A percentile compares a stretch with the other conserved stretches of the same genome.
These are phyloP conservation scores for Porodaedalea pini DNA, from an alignment of 1,284 basidiomycete species.

Conservation along the genomic window DNA sequence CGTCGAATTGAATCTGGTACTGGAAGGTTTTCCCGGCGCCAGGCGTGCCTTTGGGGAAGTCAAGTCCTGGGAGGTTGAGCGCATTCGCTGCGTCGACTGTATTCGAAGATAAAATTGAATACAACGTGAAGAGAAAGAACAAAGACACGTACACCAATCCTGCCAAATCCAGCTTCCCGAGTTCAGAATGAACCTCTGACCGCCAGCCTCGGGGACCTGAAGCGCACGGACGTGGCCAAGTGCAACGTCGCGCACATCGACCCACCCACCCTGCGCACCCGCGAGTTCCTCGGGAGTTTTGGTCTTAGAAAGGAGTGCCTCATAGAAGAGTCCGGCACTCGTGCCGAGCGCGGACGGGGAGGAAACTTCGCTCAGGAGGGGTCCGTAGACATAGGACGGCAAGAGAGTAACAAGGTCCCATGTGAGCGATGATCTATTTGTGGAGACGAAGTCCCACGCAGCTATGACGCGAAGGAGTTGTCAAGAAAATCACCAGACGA, in stretches of 20 bases:
- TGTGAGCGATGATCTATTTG: constrained; percentile 18
- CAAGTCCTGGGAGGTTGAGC: constrained; percentile 8
- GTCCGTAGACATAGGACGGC: constrained; percentile 14
- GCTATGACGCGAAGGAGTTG: constrained; percentile 18
- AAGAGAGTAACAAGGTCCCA: constrained; percentile 20
- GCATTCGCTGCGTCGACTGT: constrained; percentile 14
- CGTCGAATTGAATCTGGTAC: constrained; percentile 1
- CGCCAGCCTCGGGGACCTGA: constrained; percentile 36
- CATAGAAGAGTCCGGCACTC: constrained; percentile 1
- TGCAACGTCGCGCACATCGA: constrained; percentile 45
- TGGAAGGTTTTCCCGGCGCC: background rate
- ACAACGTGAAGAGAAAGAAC: background rate
- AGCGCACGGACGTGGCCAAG: constrained; percentile 43
- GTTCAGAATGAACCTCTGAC: constrained; percentile 40
- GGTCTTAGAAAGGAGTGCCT: constrained; percentile 5
- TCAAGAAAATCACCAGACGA: background rate
- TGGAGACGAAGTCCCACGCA: constrained; percentile 49
- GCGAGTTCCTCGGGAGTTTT: constrained; percentile 22
- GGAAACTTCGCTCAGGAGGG: constrained; percentile 6
- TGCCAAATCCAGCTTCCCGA: constrained; percentile 26
- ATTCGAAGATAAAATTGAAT: background rate
- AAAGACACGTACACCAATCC: constrained; percentile 23
- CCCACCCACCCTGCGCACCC: constrained; percentile 32
- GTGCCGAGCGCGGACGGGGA: background rate
- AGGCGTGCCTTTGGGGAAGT: constrained; percentile 7